phyloP scores from a whole-genome alignment of 2,329 filamentous ascomycete species.

The Aureobasidium vineae region DNA sequence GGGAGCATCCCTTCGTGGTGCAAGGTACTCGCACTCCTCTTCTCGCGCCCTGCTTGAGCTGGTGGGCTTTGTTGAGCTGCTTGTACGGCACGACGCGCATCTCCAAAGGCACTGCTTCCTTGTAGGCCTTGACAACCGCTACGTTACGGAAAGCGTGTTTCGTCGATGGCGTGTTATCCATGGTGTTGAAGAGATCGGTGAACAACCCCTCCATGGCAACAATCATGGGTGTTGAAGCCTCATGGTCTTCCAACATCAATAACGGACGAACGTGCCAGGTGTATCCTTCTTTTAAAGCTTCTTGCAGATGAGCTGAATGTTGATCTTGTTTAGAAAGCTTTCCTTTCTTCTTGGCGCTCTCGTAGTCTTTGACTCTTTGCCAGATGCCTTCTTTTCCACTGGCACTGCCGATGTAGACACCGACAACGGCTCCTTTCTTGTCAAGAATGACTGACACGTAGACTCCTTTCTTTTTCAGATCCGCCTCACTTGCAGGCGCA shows the following conservation, averaged over 20 bases:
- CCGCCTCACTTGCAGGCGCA: no score
- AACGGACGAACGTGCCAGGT: background rate
- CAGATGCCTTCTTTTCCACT: background rate
- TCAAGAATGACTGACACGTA: no score
- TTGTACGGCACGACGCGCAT: background rate
- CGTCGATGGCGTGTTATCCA: background rate
- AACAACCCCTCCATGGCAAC: background rate
- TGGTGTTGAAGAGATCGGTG: background rate
- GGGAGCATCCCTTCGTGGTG: no score
- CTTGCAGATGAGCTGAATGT: background rate
- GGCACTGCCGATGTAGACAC: background rate
- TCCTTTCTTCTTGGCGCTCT: no score
- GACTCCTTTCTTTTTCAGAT: no score
- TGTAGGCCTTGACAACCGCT: background rate
- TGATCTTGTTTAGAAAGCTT: background rate
- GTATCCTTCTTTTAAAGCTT: no score
- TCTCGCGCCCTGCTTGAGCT: background rate
- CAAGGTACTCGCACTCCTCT: no score
- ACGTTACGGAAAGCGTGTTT: background rate
- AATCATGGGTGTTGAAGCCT: background rate
- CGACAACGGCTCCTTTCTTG: no score
- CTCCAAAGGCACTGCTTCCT: background rate
- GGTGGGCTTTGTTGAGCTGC: background rate
- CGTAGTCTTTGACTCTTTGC: background rate
- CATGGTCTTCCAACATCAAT: background rate